phyloP scores from a whole-genome alignment of 768 basidiomycete genomes.

The Lactarius vividus region DNA sequence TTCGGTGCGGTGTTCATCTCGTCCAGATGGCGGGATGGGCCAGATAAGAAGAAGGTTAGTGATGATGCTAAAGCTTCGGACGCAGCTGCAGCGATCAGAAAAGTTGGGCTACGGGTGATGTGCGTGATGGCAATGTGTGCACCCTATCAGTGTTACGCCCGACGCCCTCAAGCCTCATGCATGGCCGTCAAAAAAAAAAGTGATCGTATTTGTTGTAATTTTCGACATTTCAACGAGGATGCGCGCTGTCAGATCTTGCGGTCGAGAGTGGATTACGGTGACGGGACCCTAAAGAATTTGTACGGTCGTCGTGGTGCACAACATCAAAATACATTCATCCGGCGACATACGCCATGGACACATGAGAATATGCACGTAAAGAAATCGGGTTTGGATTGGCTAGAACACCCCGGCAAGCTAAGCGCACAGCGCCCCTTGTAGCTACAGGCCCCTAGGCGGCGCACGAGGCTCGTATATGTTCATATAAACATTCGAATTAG shows the following conservation, averaged over 20 bases:
- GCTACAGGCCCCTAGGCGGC: background rate
- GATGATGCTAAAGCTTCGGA: background rate
- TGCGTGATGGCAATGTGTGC: background rate
- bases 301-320: background rate
- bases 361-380: background rate
- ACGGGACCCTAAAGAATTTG: slow-evolving; percentile 17
- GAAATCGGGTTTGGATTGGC: background rate
- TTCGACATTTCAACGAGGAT: background rate
- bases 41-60: background rate
- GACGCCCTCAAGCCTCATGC: too few relatives aligned
- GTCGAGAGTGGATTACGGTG: slow-evolving; percentile 6
- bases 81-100: background rate
- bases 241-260: background rate
- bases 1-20: background rate
- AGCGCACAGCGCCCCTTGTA: background rate
- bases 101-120: background rate
- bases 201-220: background rate
- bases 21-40: background rate
- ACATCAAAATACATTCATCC: background rate
- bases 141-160: background rate
- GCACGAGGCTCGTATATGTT: background rate
- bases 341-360: background rate
- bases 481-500: background rate
- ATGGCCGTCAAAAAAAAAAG: background rate
- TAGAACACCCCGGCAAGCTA: background rate